Conservation (phyloP, 2,329 filamentous ascomycete genomes). For the Fusarium sulawesiense region DNA sequence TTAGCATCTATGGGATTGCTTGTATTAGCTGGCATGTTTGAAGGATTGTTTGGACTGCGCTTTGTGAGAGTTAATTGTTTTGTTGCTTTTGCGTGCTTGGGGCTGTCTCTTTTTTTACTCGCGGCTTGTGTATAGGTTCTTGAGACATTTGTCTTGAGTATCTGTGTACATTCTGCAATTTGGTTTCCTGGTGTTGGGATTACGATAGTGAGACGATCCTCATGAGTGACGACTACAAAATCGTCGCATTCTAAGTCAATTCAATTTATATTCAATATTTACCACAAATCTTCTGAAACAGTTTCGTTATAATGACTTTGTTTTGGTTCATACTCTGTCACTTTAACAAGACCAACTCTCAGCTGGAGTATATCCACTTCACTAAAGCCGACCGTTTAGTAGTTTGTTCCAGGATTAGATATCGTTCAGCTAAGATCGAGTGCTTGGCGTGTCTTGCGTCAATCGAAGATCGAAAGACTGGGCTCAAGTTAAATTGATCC, state of each 20-base stretch:
- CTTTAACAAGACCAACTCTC: neutral
- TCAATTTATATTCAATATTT: slow-evolving; percentile 30
- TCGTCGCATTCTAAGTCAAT: slow-evolving; percentile 46
- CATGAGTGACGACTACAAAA: slow-evolving; percentile 50
- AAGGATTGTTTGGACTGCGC: slow-evolving; percentile 25
- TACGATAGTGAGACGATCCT: slow-evolving; percentile 50
- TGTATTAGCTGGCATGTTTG: slow-evolving; percentile 22
- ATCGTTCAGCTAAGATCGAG: neutral
- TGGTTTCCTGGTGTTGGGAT: slow-evolving; percentile 46
- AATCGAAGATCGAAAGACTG: slow-evolving; percentile 27
- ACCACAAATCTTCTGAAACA: slow-evolving; percentile 12
- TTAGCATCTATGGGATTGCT: slow-evolving; percentile 24
- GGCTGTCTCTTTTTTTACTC: slow-evolving; percentile 14
- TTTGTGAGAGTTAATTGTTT: slow-evolving; percentile 20
- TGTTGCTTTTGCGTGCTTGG: slow-evolving; percentile 18
- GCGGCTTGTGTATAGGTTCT: slow-evolving; percentile 13
- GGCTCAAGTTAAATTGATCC: neutral
- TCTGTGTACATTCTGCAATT: slow-evolving; percentile 10
- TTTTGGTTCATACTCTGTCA: neutral
- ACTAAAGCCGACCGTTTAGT: neutral
- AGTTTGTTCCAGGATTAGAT: neutral
- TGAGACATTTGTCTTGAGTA: neutral
- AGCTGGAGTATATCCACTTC: neutral
- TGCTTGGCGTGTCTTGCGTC: slow-evolving; percentile 22
- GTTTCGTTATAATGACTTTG: neutral